Evolutionary conservation across 78 protist genomes (phyloP).

Genomic region (Chrysochromulina parva): DNA sequence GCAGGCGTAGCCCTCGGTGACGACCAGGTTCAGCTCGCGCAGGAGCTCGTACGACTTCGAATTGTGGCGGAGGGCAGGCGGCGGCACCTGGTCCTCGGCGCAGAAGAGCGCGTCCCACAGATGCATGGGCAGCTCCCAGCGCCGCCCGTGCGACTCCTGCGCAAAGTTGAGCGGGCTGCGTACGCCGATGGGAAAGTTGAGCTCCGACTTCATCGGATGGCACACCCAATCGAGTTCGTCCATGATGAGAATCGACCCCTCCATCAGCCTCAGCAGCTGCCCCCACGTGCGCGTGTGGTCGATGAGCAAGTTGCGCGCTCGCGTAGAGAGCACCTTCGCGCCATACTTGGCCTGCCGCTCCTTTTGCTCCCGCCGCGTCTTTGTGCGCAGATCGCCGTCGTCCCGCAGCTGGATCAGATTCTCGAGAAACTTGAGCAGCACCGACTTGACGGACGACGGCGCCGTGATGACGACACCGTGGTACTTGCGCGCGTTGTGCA

Average conservation of each 20-base stretch:
- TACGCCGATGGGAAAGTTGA: constrained; percentile 54
- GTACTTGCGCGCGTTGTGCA: neutral
- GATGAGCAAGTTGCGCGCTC: neutral
- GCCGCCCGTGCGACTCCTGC: neutral
- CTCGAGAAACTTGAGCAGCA: constrained; percentile 24
- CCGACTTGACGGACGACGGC: constrained; percentile 15
- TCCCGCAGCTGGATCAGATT: neutral
- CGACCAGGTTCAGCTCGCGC: neutral
- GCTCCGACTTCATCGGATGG: constrained; percentile 49
- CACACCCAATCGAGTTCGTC: constrained; percentile 45
- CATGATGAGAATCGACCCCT: neutral
- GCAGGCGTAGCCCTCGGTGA: neutral
- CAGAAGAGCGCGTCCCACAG: constrained; percentile 4
- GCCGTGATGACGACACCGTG: constrained; percentile 20
- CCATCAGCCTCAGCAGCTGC: neutral
- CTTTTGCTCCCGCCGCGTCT: no score
- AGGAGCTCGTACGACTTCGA: neutral
- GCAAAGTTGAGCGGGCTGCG: neutral
- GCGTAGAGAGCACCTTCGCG: neutral
- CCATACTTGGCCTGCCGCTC: neutral
- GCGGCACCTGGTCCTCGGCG: neutral
- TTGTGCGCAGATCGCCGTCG: neutral
- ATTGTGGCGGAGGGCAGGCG: neutral
- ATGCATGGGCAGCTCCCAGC: constrained; percentile 20
- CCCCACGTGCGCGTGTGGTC: neutral